Evolutionary conservation across 805 yeast species (phyloP), one percentile per base, ranked within the genome.

Genomic region (Pichia kluyveri): DNA sequence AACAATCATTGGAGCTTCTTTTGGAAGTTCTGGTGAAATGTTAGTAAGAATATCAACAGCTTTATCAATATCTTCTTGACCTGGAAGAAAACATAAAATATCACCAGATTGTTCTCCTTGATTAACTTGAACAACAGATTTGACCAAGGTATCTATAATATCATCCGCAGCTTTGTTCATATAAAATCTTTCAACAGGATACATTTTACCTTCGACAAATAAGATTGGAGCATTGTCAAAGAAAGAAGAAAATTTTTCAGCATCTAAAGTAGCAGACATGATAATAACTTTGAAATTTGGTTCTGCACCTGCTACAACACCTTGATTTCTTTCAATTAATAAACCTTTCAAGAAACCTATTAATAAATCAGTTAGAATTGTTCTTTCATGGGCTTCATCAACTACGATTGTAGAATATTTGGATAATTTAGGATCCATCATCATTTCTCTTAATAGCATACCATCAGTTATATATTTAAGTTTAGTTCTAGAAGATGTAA

Each of bases 321-420:
- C 14, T 17, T 79, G 66, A 46, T 83, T 70, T 41, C 74, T 71
- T 9, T 60, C 60, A 0, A 57, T 46, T 11, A 84, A 58, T 38
- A 93, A 68, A 39, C 79, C 76, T 60, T 89, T 90, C 54, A 93
- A 69, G 58, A 93, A 86, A 3, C 98, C 99, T 70, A 93, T 72
- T 18, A 93, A 71, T 56, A 93, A 68, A 69, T 93, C 99, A 0
- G 98, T 89, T 43, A 90, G 68, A 2, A 93, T 84, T 0, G 98
- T 91, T 62, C 99, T 77, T 69, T 93, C 99, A 69, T 93, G 99
- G 3, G 98, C 99, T 69, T 93, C 99, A 71, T 93, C 99, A 44
- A 93, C 81, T 41, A 93, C 72, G 10, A 93, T 75, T 0, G 89
- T 82, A 28, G 83, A 71, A 65, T 91, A 93, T 51, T 77, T 77